Percentiles rank a stretch among this genome's conserved stretches.
Conservation (phyloP, 2,329 filamentous ascomycete species). For the Nannizziopsis arthrosporioides region DNA sequence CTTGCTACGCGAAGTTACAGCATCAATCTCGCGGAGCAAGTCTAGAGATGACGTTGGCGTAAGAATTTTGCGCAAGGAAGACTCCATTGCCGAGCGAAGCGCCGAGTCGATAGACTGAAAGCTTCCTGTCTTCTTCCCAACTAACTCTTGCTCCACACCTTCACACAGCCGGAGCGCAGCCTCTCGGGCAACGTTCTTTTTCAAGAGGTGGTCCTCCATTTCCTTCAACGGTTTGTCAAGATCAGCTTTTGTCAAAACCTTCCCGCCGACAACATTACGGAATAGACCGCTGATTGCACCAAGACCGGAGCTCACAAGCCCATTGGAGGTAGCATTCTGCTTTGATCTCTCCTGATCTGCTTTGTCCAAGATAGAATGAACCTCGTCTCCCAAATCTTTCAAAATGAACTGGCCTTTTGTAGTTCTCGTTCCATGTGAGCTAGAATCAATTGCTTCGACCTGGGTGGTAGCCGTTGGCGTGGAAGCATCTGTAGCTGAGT, state of each 20-base stretch:
- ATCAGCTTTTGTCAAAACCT: slow-evolving; percentile 78
- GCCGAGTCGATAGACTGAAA: slow-evolving; percentile 82
- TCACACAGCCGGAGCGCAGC: slow-evolving; percentile 84
- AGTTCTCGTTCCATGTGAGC: slow-evolving; percentile 74
- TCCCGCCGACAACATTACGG: slow-evolving; percentile 88
- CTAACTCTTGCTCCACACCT: slow-evolving; percentile 76
- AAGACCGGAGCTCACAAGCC: slow-evolving; percentile 66
- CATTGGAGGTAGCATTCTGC: slow-evolving; percentile 36
- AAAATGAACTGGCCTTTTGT: slow-evolving; percentile 85
- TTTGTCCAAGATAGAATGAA: slow-evolving; percentile 73
- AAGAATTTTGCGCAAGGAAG: slow-evolving; percentile 84
- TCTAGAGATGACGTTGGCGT: slow-evolving; percentile 92
- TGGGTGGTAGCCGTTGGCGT: slow-evolving; percentile 45
- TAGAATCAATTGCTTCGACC: slow-evolving; percentile 63
- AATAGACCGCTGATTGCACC: slow-evolving; percentile 80
- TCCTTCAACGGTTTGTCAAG: slow-evolving; percentile 85
- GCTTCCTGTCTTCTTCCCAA: slow-evolving; percentile 80
- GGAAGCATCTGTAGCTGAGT: slow-evolving; percentile 53
- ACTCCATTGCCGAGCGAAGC: slow-evolving; percentile 78
- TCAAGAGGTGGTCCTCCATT: slow-evolving; percentile 88
- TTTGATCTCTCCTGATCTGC: slow-evolving; percentile 56
- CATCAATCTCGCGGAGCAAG: slow-evolving; percentile 82
- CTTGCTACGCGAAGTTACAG: slow-evolving; percentile 55
- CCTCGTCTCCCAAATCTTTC: slow-evolving; percentile 85
- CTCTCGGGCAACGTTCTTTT: slow-evolving; percentile 93